Base-by-base conservation (phyloP, 2,329 filamentous ascomycete species). In the Colletotrichum camelliae region DNA sequence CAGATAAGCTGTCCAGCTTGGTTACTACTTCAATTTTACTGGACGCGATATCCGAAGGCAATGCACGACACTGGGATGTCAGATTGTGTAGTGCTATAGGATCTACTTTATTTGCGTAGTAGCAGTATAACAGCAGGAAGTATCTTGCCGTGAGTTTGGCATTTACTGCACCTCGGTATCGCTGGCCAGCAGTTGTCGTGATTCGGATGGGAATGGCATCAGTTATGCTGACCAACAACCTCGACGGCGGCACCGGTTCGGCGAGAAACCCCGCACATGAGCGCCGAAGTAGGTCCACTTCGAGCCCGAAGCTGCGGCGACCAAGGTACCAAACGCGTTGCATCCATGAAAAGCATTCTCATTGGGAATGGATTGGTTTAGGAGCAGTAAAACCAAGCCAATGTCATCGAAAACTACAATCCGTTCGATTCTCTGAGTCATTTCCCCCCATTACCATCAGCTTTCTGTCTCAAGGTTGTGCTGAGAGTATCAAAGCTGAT, bases 231-330 rank as follows among this genome's bases (percentile, higher is more conserved):
- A 35, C 58, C 71, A 57, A 70, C 39, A 15, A 31, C 13, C 3
- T 1, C 15, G 27, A 9, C 81, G 79, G 66, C 79, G 77, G 57
- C n/a, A 72, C 66, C 58, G 67, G 18, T 70, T 70, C 43, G 66
- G 58, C 66, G 15, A 58, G n/a, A 13, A 31, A 58, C 27, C 24
- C 55, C 55, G 55, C 55, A 27, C 7, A n/a, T 31, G 21, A 1
- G 55, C 39, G 39, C 27, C 27, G 55, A 58, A 12, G 0, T 5
- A 10, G 55, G 24, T 4, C 55, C 55, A 58, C 55, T 31, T 29
- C 55, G 55, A 24, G 27, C 55, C 55, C 13, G 55, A 58, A 58
- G 21, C 7, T 1, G 3, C 55, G 55, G 24, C 12, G 10, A 13
- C 3, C 2, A 52, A 21, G n/a, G 43, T n/a, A 4, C 16, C 4